Evolutionary conservation across 129 eudicot genomes (phyloP).

Genomic region (Pittosporum tobira): DNA sequence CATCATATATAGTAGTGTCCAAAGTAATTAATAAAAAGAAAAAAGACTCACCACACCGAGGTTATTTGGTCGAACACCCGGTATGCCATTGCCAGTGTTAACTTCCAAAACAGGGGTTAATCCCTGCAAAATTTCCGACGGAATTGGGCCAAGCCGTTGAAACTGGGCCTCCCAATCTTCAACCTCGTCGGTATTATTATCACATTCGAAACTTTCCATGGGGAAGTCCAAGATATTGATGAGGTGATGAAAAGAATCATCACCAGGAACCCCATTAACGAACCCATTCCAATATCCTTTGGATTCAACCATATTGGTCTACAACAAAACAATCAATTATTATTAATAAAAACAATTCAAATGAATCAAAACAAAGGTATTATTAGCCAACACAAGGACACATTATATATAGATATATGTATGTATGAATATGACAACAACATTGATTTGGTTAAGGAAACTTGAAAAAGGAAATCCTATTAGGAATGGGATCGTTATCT

Average conservation of each 20-base stretch:
- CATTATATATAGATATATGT: too few relatives aligned
- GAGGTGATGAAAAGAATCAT: background rate
- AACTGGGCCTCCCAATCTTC: slow-evolving; percentile 6
- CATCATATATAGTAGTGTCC: too few relatives aligned
- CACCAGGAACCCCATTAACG: background rate
- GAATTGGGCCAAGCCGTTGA: slow-evolving; percentile 5
- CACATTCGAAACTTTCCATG: background rate
- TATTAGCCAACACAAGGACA: background rate
- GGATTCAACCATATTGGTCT: background rate
- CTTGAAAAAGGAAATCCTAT: background rate
- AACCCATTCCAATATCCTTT: background rate
- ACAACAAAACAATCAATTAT: background rate
- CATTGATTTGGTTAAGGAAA: background rate
- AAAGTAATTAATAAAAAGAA: background rate
- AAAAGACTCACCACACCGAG: background rate
- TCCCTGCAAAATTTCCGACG: slow-evolving; percentile 4
- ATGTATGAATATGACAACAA: too few relatives aligned
- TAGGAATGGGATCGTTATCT: background rate
- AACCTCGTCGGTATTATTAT: background rate
- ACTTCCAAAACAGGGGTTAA: background rate
- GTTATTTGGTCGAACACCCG: background rate
- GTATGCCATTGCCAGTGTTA: background rate
- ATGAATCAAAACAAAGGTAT: background rate
- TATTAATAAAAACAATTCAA: too few relatives aligned
- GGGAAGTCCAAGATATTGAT: background rate